Base-by-base conservation (phyloP, 306 rosid species). In the Bauhinia variegata region DNA sequence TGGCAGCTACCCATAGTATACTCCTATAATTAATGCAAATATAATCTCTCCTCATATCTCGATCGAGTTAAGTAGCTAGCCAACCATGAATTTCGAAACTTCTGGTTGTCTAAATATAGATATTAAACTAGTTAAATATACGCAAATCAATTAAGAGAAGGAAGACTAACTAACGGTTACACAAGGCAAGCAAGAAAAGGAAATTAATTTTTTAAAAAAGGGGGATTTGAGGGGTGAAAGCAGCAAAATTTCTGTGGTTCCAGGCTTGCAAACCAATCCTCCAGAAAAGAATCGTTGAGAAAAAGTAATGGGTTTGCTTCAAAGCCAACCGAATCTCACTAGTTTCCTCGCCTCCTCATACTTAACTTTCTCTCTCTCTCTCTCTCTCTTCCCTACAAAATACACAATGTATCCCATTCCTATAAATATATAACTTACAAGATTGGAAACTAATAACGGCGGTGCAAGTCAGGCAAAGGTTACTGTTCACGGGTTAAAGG, bases 281-380 rank as follows among this genome's bases (percentile, higher is more conserved):
- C 81, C 84, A 86, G 86, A 82, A 82, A 87, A 91, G 93, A 89
- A 87, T 84, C 96, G 88, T 89, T 78, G 73, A 76, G 65, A 57
- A 84, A 84, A 92, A 89, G 96, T 78, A 89, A 86, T 65, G 90
- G 77, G 96, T 86, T 92, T 92, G 96, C 98, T 92, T 92, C 91
- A 79, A 87, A 86, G 83, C 91, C 93, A 87, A 89, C 95, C 89
- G 96, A 87, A 92, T 92, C 93, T 87, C 89, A 87, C 96, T 87
- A 84, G 52, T 82, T 84, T 82, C 95, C 83, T 82, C 75, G 53
- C 82, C 80, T 85, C 87, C 86, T 77, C 87, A 80, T 79, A 80
- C 86, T 77, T 81, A 53, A 67, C 70, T 71, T 68, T 82, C 79
- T 87, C 74, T 70, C 91, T 74, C 17, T 80, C 72, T 62, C 73